Conservation (phyloP, 805 yeast genomes). For the Nakazawaea peltata region DNA sequence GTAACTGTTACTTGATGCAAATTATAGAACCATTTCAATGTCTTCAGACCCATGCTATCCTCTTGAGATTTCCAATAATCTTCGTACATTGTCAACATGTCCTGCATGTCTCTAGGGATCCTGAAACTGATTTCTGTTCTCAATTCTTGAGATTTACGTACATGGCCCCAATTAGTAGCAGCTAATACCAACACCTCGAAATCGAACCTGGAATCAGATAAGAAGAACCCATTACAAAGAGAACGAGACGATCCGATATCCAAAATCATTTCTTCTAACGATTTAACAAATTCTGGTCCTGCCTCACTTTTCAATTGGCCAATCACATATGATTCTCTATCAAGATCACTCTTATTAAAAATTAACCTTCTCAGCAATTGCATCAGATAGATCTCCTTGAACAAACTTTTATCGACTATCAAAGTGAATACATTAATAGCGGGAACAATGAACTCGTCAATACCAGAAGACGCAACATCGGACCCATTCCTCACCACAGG, state of each 20-base stretch:
- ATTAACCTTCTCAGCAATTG: constrained; percentile 31
- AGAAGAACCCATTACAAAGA: background rate
- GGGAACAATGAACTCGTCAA: no score
- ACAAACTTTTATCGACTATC: constrained; percentile 26
- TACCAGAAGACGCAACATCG: constrained; percentile 13
- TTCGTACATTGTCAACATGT: constrained; percentile 16
- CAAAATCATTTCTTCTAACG: constrained; percentile 2
- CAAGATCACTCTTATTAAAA: constrained; percentile 15
- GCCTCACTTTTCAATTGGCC: constrained; percentile 13
- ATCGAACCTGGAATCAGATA: background rate
- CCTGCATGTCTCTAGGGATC: constrained; percentile 19
- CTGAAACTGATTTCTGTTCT: constrained; percentile 8
- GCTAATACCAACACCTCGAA: constrained; percentile 12
- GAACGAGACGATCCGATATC: constrained; percentile 1
- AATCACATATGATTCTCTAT: constrained; percentile 18
- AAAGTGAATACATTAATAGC: constrained; percentile 27
- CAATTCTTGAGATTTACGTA: constrained; percentile 17
- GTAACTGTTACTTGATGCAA: constrained; percentile 26
- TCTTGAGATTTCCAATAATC: constrained; percentile 13
- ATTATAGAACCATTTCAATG: constrained; percentile 22
- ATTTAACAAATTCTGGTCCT: constrained; percentile 1
- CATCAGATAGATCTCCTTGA: constrained; percentile 22
- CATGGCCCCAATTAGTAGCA: constrained; percentile 25
- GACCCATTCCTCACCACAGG: constrained; percentile 13
- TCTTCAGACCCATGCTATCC: constrained; percentile 17